Percentiles rank a stretch among this genome's conserved stretches.
Conservation (phyloP, 129 eudicot genomes). For the Silybum marianum region DNA sequence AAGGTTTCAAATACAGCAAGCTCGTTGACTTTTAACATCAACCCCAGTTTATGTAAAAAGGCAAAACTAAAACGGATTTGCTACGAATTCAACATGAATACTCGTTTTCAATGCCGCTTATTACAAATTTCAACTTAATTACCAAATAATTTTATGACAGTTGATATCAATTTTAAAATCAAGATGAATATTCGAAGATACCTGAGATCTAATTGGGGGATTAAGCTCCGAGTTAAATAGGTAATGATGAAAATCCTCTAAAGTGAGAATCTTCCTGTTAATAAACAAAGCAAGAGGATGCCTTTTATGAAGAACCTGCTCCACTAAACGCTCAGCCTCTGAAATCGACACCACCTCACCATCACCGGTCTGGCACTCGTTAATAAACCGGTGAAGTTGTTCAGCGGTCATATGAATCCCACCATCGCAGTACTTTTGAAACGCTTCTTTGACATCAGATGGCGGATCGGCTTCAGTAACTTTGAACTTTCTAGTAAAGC, state of each 20-base stretch:
- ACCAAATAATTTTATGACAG: background rate
- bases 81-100: background rate
- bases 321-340: constrained; percentile 53
- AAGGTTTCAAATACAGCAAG: background rate
- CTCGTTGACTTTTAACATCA: constrained; percentile 7
- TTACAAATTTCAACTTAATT: background rate
- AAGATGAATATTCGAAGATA: constrained; percentile 4
- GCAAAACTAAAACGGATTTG: background rate
- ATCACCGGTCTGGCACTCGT: constrained; percentile 53
- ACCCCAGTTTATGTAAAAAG: background rate
- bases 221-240: constrained; percentile 73
- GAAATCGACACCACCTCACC: constrained; percentile 28
- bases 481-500: constrained; percentile 69
- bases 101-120: background rate
- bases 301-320: constrained; percentile 59
- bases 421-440: constrained; percentile 51
- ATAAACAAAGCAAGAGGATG: constrained; percentile 55
- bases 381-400: constrained; percentile 57
- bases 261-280: constrained; percentile 55
- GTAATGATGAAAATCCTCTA: constrained; percentile 77
- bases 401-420: constrained; percentile 70
- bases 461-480: constrained; percentile 69
- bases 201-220: constrained; percentile 65
- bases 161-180: background rate
- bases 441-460: constrained; percentile 55